Conservation (phyloP, 1,284 basidiomycete species). For the Peniophora sp. region DNA sequence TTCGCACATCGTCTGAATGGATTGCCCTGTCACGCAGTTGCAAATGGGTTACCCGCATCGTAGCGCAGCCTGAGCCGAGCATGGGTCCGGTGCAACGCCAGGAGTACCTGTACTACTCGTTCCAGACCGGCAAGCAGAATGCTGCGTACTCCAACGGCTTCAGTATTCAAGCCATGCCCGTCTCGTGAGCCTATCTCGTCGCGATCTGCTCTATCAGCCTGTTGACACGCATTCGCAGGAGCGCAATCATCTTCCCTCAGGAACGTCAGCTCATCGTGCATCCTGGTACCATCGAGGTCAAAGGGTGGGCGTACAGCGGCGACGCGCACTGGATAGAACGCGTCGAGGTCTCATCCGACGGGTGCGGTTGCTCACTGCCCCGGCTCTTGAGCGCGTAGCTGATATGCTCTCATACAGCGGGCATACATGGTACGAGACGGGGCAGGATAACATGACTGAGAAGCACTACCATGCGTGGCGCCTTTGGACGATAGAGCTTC, state of each 20-base stretch:
- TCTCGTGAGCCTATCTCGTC: constrained; percentile 31
- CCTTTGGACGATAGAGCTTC: constrained; percentile 43
- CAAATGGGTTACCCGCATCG: constrained; percentile 52
- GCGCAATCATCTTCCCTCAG: constrained; percentile 38
- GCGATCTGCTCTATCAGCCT: background rate
- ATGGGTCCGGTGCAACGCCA: constrained; percentile 45
- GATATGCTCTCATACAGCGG: constrained; percentile 23
- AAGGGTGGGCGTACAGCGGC: constrained; percentile 49
- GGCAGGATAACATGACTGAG: constrained; percentile 38
- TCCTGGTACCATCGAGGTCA: constrained; percentile 35
- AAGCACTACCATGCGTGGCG: constrained; percentile 53
- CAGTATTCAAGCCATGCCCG: constrained; percentile 50
- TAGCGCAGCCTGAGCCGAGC: constrained; percentile 39
- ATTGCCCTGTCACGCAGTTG: constrained; percentile 25
- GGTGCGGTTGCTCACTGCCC: constrained; percentile 20
- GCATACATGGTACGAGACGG: constrained; percentile 42
- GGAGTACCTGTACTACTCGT: constrained; percentile 43
- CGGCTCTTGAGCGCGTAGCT: background rate
- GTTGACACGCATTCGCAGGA: constrained; percentile 21
- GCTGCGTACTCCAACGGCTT: constrained; percentile 41
- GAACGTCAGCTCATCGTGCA: constrained; percentile 44
- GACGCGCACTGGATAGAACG: constrained; percentile 50
- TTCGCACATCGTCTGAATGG: background rate
- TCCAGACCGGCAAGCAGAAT: constrained; percentile 45
- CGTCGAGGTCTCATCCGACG: constrained; percentile 47